phyloP scores from a whole-genome alignment of 306 rosid species.

The Amphicarpaea edgeworthii region DNA sequence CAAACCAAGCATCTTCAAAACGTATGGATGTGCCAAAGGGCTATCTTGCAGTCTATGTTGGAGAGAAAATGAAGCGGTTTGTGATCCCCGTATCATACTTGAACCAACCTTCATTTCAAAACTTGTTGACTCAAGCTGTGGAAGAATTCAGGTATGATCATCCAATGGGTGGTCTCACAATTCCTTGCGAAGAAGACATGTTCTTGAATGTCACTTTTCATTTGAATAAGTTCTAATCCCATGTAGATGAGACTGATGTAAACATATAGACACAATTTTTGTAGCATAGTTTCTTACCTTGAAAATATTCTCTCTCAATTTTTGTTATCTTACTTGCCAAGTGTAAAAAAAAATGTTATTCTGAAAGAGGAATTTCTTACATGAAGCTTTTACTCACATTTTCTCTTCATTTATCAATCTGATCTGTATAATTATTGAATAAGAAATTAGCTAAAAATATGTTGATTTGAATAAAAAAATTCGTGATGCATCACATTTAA shows the following conservation, averaged over 20 bases:
- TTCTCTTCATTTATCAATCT: background rate
- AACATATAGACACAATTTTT: background rate
- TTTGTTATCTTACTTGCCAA: background rate
- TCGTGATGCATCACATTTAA: background rate
- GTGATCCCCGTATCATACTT: slow-evolving; percentile 32
- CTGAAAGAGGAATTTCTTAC: background rate
- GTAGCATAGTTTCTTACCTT: background rate
- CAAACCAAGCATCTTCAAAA: slow-evolving; percentile 13
- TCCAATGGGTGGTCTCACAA: slow-evolving; percentile 42
- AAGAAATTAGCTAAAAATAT: background rate
- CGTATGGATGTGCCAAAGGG: slow-evolving; percentile 34
- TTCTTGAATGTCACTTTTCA: background rate
- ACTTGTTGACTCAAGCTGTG: slow-evolving; percentile 18
- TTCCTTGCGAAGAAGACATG: slow-evolving; percentile 1
- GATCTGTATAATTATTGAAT: background rate
- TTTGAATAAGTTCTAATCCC: background rate
- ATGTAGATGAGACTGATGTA: background rate
- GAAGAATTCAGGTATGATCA: slow-evolving; percentile 34
- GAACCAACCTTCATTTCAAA: slow-evolving; percentile 36
- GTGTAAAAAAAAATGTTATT: background rate
- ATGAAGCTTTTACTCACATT: background rate
- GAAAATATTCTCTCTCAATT: background rate
- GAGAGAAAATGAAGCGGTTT: slow-evolving; percentile 32
- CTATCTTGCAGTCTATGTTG: slow-evolving; percentile 38
- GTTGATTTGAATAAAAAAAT: background rate